A percentile compares a stretch with the other conserved stretches of the same genome.
These are phyloP conservation scores for Gossypium sturtianum DNA, from an alignment of 345 rosid genomes.

Conservation along the genomic window DNA sequence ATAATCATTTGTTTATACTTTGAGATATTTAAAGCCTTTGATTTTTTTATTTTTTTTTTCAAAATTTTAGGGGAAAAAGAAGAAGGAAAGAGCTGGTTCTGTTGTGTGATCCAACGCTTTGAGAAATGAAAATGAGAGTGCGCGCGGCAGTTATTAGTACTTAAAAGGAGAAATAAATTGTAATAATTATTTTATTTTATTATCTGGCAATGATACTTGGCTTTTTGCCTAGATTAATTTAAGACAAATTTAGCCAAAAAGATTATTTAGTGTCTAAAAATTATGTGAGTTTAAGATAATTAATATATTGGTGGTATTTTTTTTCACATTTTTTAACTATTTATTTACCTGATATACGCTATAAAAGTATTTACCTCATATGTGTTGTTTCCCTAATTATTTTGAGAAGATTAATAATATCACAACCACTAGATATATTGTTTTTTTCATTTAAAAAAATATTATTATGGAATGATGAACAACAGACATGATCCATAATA, in stretches of 20 bases:
- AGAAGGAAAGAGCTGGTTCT: neutral
- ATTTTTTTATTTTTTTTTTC: neutral
- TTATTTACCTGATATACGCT: no score
- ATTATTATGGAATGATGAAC: no score
- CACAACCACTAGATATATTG: no score
- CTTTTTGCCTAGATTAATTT: neutral
- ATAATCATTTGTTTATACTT: neutral
- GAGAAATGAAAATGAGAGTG: neutral
- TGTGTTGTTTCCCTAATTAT: no score
- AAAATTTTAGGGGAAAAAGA: neutral
- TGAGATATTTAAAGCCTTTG: neutral
- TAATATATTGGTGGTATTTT: no score
- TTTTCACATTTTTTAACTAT: no score
- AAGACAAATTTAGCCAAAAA: neutral
- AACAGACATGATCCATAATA: no score
- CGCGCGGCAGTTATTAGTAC: neutral
- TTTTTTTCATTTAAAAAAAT: no score
- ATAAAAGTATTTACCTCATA: no score
- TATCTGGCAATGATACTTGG: neutral
- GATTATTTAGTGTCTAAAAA: neutral
- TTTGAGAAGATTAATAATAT: no score
- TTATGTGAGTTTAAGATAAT: neutral
- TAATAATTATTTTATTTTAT: neutral
- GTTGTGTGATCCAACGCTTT: constrained; percentile 1
- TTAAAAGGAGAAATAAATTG: neutral